Conservation (phyloP, 345 rosid genomes). For the Gossypium australe region DNA sequence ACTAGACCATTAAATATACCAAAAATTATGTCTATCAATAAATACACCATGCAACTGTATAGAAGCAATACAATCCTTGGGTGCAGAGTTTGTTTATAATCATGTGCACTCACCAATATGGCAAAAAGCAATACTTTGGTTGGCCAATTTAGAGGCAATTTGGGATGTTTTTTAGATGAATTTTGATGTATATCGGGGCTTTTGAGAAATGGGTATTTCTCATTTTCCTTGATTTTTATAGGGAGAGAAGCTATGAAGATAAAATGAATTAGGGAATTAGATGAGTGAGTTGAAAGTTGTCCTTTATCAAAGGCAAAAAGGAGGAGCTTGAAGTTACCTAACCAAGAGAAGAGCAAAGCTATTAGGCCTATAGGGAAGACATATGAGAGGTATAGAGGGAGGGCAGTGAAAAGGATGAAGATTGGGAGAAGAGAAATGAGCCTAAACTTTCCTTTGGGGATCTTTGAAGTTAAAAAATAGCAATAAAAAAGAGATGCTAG, state of each 20-base stretch:
- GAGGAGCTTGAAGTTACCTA: slow-evolving; percentile 43
- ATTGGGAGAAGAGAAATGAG: slow-evolving; percentile 35
- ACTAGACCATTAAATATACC: slow-evolving; percentile 18
- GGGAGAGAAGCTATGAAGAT: slow-evolving; percentile 35
- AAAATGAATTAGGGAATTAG: slow-evolving; percentile 19
- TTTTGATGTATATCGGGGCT: not conserved
- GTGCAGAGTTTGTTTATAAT: slow-evolving; percentile 13
- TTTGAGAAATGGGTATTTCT: slow-evolving; percentile 11
- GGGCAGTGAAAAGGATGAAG: slow-evolving; percentile 21
- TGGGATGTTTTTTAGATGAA: slow-evolving; percentile 10
- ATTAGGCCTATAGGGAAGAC: slow-evolving; percentile 8
- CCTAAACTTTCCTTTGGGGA: slow-evolving; percentile 24
- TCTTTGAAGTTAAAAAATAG: slow-evolving; percentile 24
- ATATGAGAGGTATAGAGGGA: slow-evolving; percentile 30
- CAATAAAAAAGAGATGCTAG: slow-evolving; percentile 27
- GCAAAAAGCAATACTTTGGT: slow-evolving; percentile 22
- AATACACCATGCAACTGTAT: slow-evolving; percentile 22
- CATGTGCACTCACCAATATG: slow-evolving; percentile 15
- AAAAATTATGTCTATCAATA: slow-evolving; percentile 27
- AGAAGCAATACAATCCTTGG: slow-evolving; percentile 5
- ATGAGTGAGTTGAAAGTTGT: slow-evolving; percentile 24
- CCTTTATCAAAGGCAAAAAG: slow-evolving; percentile 37
- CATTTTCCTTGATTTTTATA: slow-evolving; percentile 27
- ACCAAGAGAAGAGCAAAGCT: slow-evolving; percentile 31
- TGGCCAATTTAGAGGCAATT: slow-evolving; percentile 25